Conservation (phyloP, 1,284 basidiomycete species). For the Pseudozyma hubeiensis region DNA sequence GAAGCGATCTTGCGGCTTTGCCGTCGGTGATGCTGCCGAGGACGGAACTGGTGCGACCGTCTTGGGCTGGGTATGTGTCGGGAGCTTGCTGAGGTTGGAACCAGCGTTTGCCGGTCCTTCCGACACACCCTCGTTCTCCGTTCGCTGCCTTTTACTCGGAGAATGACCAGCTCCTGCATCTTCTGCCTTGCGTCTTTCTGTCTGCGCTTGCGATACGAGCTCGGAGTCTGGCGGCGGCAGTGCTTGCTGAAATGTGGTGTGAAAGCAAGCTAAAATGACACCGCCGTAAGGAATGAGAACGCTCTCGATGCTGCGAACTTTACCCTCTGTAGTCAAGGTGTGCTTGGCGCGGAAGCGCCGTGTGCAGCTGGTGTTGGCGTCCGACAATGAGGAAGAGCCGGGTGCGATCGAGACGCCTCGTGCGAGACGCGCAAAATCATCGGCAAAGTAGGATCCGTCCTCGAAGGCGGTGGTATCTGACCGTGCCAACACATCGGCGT, state of each 20-base stretch:
- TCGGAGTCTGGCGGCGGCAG: constrained; percentile 40
- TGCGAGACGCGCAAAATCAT: constrained; percentile 84
- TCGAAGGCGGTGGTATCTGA: constrained; percentile 47
- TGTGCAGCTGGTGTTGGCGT: constrained; percentile 91
- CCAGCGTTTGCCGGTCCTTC: not conserved
- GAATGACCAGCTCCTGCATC: constrained; percentile 17
- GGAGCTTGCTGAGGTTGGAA: not conserved
- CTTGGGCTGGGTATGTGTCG: not conserved
- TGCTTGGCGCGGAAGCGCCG: constrained; percentile 87
- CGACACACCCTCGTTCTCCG: not conserved
- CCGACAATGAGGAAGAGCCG: constrained; percentile 70
- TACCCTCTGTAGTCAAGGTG: constrained; percentile 74
- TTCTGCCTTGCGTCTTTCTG: constrained; percentile 32
- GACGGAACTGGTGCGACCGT: not conserved
- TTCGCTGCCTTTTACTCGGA: constrained; percentile 32
- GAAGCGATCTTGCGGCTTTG: not conserved
- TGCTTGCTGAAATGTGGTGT: constrained; percentile 66
- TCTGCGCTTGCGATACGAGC: constrained; percentile 25
- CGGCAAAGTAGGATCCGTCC: constrained; percentile 78
- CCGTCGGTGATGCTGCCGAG: not conserved
- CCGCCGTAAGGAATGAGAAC: constrained; percentile 92
- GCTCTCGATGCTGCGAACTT: constrained; percentile 79
- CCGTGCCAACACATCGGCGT: constrained; percentile 13
- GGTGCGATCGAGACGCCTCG: constrained; percentile 75
- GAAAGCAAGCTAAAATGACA: constrained; percentile 72